Conservation (phyloP, 176 grass and related monocot species). For the Oryza brachyantha region DNA sequence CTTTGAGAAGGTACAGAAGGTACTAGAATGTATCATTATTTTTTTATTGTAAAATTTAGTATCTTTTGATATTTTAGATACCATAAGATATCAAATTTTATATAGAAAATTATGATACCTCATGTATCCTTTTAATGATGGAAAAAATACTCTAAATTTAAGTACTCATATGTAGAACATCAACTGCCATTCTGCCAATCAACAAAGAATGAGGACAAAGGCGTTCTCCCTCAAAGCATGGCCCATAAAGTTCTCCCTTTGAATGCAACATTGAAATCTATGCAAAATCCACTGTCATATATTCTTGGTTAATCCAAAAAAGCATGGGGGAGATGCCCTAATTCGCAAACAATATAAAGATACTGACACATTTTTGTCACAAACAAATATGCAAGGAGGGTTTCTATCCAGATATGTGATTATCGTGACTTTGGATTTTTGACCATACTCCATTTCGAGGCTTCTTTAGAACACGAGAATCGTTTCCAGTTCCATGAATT, state of each 20-base stretch:
- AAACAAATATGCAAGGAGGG: background rate
- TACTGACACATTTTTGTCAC: background rate
- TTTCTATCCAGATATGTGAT: constrained; percentile 3
- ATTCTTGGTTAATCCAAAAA: background rate
- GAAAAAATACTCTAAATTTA: too few relatives aligned
- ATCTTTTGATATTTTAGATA: too few relatives aligned
- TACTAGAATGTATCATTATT: too few relatives aligned
- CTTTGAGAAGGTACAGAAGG: too few relatives aligned
- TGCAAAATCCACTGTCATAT: background rate
- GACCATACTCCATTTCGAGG: background rate
- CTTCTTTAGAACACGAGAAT: background rate
- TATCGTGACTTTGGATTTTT: background rate
- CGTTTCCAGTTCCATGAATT: background rate
- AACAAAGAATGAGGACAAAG: background rate
- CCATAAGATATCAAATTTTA: too few relatives aligned
- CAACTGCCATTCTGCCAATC: background rate
- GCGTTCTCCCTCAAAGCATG: background rate
- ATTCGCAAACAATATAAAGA: background rate
- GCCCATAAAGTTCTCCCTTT: background rate
- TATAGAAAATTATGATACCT: too few relatives aligned
- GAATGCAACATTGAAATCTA: background rate
- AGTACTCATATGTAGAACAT: background rate
- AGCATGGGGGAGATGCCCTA: background rate
- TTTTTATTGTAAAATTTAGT: too few relatives aligned
- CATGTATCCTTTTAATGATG: too few relatives aligned